phyloP scores from a whole-genome alignment of 306 rosid genomes.

The Dryas alaskensis region DNA sequence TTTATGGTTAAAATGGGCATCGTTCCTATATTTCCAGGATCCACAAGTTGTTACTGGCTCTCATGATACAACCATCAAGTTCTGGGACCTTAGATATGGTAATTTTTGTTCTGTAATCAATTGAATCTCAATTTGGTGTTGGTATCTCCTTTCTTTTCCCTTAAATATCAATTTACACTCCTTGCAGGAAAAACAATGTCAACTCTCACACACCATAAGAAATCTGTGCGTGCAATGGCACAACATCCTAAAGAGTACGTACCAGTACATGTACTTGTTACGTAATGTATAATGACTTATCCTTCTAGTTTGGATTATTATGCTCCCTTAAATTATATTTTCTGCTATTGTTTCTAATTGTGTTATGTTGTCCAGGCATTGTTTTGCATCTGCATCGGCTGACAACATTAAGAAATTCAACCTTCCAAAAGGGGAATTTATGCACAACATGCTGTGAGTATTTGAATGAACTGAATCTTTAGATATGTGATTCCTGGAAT shows the following conservation, averaged over 20 bases:
- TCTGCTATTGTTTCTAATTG: conserved; percentile 10
- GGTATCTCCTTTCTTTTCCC: not conserved
- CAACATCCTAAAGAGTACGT: conserved; percentile 96
- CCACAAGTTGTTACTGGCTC: conserved; percentile 99
- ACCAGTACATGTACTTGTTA: conserved; percentile 1
- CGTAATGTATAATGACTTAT: conserved; percentile 15
- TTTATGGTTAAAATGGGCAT: not conserved
- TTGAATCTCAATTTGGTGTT: not conserved
- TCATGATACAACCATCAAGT: conserved; percentile 89
- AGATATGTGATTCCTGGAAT: conserved; percentile 1
- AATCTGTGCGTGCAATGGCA: conserved; percentile 95
- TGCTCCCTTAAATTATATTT: not conserved
- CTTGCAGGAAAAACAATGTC: conserved; percentile 80
- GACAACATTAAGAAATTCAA: conserved; percentile 93
- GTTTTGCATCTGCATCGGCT: conserved; percentile 98
- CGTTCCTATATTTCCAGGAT: conserved; percentile 49
- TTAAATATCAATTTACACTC: not conserved
- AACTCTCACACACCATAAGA: conserved; percentile 95
- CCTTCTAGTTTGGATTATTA: conserved; percentile 14
- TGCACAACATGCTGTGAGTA: conserved; percentile 99
- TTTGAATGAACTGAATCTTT: conserved; percentile 13
- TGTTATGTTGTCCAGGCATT: conserved; percentile 46
- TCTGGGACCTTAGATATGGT: conserved; percentile 99
- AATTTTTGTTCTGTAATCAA: conserved; percentile 27
- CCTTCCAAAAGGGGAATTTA: conserved; percentile 91